These are phyloP conservation scores for Andrographis paniculata DNA, from an alignment of 305 asterid genomes.

Conservation along the genomic window DNA sequence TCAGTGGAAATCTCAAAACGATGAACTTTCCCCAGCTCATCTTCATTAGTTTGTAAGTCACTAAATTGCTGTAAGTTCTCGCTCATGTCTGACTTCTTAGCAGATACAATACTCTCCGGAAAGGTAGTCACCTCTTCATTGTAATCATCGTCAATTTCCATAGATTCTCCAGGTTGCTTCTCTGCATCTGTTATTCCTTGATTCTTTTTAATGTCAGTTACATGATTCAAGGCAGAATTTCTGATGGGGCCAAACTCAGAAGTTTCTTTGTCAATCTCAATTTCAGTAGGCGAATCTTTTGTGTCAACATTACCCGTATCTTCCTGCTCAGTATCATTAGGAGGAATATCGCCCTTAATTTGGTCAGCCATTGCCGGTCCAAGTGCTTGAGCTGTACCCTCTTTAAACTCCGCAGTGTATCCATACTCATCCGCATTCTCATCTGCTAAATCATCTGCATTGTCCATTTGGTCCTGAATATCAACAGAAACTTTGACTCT, in stretches of 20 bases:
- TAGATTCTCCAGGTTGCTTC: constrained; percentile 35
- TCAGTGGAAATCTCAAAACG: constrained; percentile 37
- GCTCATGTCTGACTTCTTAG: constrained; percentile 39
- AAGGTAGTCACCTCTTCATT: constrained; percentile 20
- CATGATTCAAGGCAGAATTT: constrained; percentile 28
- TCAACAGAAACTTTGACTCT: constrained; percentile 79
- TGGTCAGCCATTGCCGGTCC: constrained; percentile 95
- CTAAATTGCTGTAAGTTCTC: constrained; percentile 39
- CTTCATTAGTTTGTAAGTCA: constrained; percentile 36
- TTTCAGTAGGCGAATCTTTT: constrained; percentile 35
- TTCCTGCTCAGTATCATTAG: constrained; percentile 42
- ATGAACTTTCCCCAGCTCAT: constrained; percentile 47
- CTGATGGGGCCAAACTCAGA: constrained; percentile 38
- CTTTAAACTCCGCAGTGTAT: constrained; percentile 70
- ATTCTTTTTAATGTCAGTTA: constrained; percentile 25
- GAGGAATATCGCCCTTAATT: constrained; percentile 43
- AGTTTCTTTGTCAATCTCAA: constrained; percentile 39
- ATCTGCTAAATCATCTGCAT: constrained; percentile 44
- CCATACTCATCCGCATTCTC: constrained; percentile 82
- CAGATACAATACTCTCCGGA: constrained; percentile 45
- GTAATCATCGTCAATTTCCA: constrained; percentile 26
- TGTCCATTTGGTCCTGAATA: constrained; percentile 38
- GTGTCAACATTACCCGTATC: constrained; percentile 27
- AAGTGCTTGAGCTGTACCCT: constrained; percentile 90
- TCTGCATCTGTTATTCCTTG: constrained; percentile 29